Evolutionary conservation across 1,284 basidiomycete species (phyloP), one percentile per base, ranked within the genome.

Genomic region (Tausonia pullulans): DNA sequence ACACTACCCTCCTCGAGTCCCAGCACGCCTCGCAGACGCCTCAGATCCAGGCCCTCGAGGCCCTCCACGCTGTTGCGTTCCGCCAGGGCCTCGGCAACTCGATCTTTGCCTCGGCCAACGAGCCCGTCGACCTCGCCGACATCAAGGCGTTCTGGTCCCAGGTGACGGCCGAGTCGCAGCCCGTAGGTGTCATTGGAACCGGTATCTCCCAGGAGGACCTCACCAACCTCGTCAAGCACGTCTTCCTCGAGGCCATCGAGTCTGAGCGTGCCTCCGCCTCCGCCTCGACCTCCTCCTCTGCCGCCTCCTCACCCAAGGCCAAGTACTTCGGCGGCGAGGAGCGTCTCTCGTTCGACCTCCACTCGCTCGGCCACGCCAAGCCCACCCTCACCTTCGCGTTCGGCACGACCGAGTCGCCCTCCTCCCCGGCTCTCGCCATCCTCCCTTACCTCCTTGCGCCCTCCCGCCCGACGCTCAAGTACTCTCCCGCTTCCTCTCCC

Each of bases 51-150:
- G 63, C 63, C 43, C 51, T 60, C 58, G 93, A 97, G 74, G 78
- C 87, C 59, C 91, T 90, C 27, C 93, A 96, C 75, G 77, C 82
- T 57, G 79, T 93, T 65, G 92, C 93, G 56, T 96, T 96, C 87
- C 90, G 91, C 72, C 80, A 80, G 62, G 90, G 93, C 44, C 88
- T 97, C 71, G 91, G 92, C 72, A 83, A 88, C 72, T 87, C 91
- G 52, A 81, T 96, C 68, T 92, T 88, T 77, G 87, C 90, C 43
- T 79, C 85, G 14, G 78, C 83, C 27, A 83, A 88, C 73, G 79
- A 79, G 67, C 78, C 81, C 70, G 78, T 92, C 69, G 82, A 84
- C 61, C 76, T 82, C 61, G 76, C 83, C 64, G 84, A 83, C 48
- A 92, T 94, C 76, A 80, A 82, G 62, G 84, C 85, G 72, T 54